Percentiles rank a stretch among this genome's conserved stretches.
Evolutionary conservation across 805 yeast species (phyloP).

Genomic region (Metschnikowia chrysomelidarum): DNA sequence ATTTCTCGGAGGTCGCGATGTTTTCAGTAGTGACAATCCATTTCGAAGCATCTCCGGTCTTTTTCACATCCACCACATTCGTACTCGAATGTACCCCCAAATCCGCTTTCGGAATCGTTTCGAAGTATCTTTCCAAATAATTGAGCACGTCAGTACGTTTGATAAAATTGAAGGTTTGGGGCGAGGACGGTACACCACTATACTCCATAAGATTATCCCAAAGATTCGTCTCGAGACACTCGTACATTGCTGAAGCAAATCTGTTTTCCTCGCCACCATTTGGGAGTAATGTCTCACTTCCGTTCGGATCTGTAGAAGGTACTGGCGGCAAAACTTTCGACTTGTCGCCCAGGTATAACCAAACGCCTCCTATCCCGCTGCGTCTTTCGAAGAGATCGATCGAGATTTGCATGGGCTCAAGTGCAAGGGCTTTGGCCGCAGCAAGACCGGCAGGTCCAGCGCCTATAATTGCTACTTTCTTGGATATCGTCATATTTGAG

Average conservation of each 20-base stretch:
- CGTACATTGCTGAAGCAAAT: conserved; percentile 25
- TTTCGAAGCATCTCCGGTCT: conserved; percentile 1
- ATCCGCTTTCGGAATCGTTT: conserved; percentile 39
- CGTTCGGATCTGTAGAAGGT: conserved; percentile 23
- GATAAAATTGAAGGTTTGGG: conserved; percentile 52
- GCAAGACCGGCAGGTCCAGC: conserved; percentile 78
- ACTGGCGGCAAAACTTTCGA: conserved; percentile 18
- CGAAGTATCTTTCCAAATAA: conserved; percentile 58
- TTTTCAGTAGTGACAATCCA: conserved; percentile 13
- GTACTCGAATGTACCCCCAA: conserved; percentile 28
- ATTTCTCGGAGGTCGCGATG: conserved; percentile 6
- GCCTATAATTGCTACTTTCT: conserved; percentile 63
- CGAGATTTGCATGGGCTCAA: conserved; percentile 44
- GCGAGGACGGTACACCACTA: conserved; percentile 49
- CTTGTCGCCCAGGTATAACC: conserved; percentile 55
- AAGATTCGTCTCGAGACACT: conserved; percentile 23
- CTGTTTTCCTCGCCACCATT: conserved; percentile 11
- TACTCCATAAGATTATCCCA: conserved; percentile 58
- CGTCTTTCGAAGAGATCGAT: conserved; percentile 63
- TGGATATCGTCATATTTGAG: conserved; percentile 5
- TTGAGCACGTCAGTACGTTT: conserved; percentile 55
- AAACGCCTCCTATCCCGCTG: conserved; percentile 68
- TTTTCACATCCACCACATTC: conserved; percentile 30
- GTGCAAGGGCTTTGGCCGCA: conserved; percentile 57
- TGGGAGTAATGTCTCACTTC: conserved; percentile 10